phyloP scores from a whole-genome alignment of 805 yeast species.

The Ogataea chonburiensis region DNA sequence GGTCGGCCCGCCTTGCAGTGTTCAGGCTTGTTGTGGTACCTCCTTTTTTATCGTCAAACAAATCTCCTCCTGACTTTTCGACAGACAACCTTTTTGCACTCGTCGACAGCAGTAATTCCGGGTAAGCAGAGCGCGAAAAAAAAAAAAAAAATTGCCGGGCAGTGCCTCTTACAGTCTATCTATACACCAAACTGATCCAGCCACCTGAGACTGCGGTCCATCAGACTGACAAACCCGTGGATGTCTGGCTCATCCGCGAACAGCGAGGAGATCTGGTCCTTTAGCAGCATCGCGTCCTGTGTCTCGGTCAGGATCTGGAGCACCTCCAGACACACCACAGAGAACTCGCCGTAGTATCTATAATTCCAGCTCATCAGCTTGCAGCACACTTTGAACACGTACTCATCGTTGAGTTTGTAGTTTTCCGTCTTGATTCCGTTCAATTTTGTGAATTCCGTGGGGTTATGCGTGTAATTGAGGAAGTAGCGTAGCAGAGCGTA shows the following conservation, averaged over 20 bases:
- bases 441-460: conserved; percentile 25
- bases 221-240: conserved; percentile 22
- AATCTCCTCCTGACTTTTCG: conserved; percentile 16
- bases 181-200: conserved; percentile 30
- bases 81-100: conserved; percentile 16
- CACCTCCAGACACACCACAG: conserved; percentile 42
- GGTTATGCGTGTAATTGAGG: conserved; percentile 26
- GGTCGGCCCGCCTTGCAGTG: conserved; percentile 13
- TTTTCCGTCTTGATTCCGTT: conserved; percentile 22
- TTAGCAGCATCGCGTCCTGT: conserved; percentile 39
- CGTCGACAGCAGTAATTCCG: conserved; percentile 12
- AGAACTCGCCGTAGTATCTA: conserved; percentile 62
- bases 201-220: conserved; percentile 32
- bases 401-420: conserved; percentile 33
- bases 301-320: conserved; percentile 39
- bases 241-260: conserved; percentile 27
- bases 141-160: conserved; percentile 8
- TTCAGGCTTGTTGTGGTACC: conserved; percentile 14
- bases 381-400: conserved; percentile 42
- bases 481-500: conserved; percentile 47
- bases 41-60: conserved; percentile 8
- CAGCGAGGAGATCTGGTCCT: conserved; percentile 40
- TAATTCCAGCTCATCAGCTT: conserved; percentile 59
- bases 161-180: conserved; percentile 10
- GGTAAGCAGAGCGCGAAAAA: conserved; percentile 11